A percentile compares a stretch with the other conserved stretches of the same genome.
phyloP scores from a whole-genome alignment of 1,284 basidiomycete species.

The Puccinia polysora region DNA sequence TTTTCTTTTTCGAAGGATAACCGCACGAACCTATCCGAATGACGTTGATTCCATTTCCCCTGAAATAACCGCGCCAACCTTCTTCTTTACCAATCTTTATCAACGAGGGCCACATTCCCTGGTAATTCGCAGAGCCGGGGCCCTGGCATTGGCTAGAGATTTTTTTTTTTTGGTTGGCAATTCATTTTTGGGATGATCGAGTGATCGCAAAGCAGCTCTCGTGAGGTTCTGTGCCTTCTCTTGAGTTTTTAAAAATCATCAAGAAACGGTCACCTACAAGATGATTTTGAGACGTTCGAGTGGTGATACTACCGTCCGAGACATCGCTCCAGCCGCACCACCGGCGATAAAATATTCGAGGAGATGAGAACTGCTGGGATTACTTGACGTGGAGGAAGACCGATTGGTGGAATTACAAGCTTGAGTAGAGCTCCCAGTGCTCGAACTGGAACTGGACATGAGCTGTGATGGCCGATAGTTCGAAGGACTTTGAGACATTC shows the following conservation, averaged over 20 bases:
- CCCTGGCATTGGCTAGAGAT: constrained; percentile 40
- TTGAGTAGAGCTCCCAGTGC: no score
- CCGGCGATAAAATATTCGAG: constrained; percentile 69
- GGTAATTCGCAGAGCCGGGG: constrained; percentile 33
- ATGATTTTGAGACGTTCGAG: constrained; percentile 91
- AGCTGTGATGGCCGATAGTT: no score
- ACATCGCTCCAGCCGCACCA: constrained; percentile 61
- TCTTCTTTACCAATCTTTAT: constrained; percentile 84
- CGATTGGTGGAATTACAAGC: neutral
- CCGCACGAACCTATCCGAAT: constrained; percentile 68
- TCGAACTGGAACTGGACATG: no score
- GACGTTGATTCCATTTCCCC: constrained; percentile 80
- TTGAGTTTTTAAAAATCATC: neutral
- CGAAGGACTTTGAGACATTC: no score
- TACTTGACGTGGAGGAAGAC: neutral
- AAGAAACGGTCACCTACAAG: constrained; percentile 60
- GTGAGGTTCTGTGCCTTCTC: no score
- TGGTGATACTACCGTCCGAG: constrained; percentile 84
- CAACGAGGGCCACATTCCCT: constrained; percentile 43
- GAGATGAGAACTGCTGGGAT: constrained; percentile 55
- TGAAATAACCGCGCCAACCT: constrained; percentile 84
- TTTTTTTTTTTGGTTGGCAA: neutral
- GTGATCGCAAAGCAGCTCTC: no score
- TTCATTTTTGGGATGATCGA: neutral
- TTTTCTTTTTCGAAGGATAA: no score